Evolutionary conservation across 345 rosid genomes (phyloP), one percentile per base, ranked within the genome.

Genomic region (Isatis tinctoria): DNA sequence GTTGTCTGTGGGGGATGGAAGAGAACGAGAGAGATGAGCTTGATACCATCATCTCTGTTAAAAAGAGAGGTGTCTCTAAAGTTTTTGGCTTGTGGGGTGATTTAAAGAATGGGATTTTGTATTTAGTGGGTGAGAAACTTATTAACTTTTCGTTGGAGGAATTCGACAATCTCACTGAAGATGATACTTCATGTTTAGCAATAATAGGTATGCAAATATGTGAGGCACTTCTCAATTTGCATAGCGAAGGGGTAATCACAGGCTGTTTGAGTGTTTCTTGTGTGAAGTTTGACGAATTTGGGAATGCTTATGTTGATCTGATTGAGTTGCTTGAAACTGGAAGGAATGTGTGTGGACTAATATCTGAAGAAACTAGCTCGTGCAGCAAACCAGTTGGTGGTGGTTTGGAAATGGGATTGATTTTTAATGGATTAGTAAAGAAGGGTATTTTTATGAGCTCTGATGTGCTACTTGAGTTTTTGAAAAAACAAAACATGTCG

Each of bases 41-140:
- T 83, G 65, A 68, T 67, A 69, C 65, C 57, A 47, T 91, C 72
- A 61, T 83, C 4, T 70, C 81, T 67, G 53, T 65, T 10, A 58
- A 63, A 39, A 69, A 60, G 26, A 72, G 60, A 22, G 87, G 86
- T 54, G 6, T 85, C 40, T 78, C 84, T 77, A 70, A 70, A 67
- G 73, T 79, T 78, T 80, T 81, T 75, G 98, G 98, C 16, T 85
- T 94, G 78, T 94, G 91, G 94, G 91, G 87, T 79, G 85, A 94
- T 80, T 63, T 79, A 74, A 84, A 61, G 78, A 72, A 67, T 75
- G 88, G 85, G 51, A 26, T 76, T 60, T 84, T 88, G 79, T 87
- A 82, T 79, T 77, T 93, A 57, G 93, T 87, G 18, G 81, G 83
- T 72, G 87, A 83, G 86, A 87, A 79, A 72, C 57, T 75, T 44